Conservation (phyloP, 805 yeast species). For the Scheffersomyces ergatensis region DNA sequence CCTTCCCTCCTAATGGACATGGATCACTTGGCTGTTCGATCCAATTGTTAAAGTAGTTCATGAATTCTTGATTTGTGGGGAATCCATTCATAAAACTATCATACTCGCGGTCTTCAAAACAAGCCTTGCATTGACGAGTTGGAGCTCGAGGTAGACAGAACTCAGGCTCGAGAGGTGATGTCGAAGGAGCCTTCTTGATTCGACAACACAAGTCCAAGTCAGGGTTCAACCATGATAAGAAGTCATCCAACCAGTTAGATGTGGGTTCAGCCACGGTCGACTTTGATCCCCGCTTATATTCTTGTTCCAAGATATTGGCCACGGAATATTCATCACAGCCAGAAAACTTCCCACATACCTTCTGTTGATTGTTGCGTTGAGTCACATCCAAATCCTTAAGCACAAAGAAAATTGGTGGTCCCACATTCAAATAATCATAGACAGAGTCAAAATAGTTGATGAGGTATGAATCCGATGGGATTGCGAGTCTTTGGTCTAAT, state of each 20-base stretch:
- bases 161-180: slow-evolving; percentile 22
- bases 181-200: slow-evolving; percentile 44
- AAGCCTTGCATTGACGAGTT: slow-evolving; percentile 67
- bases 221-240: slow-evolving; percentile 83
- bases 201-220: slow-evolving; percentile 83
- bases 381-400: slow-evolving; percentile 69
- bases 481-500: slow-evolving; percentile 84
- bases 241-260: slow-evolving; percentile 93
- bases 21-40: slow-evolving; percentile 80
- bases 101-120: slow-evolving; percentile 66
- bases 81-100: slow-evolving; percentile 75
- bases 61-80: slow-evolving; percentile 70
- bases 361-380: slow-evolving; percentile 57
- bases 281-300: slow-evolving; percentile 59
- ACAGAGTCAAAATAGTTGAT: slow-evolving; percentile 78
- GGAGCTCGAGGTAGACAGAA: slow-evolving; percentile 69
- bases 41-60: slow-evolving; percentile 77
- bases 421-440: slow-evolving; percentile 71
- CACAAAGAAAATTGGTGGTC: slow-evolving; percentile 90
- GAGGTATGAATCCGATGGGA: slow-evolving; percentile 80
- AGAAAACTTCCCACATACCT: slow-evolving; percentile 83
- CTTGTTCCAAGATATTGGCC: slow-evolving; percentile 81
- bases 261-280: slow-evolving; percentile 79
- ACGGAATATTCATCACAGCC: slow-evolving; percentile 78
- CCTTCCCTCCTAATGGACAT: slow-evolving; percentile 94